A percentile compares a stretch with the other conserved stretches of the same genome.
phyloP scores from a whole-genome alignment of 2,329 filamentous ascomycete genomes.

The Ophiocordyceps camponoti-leonardi region DNA sequence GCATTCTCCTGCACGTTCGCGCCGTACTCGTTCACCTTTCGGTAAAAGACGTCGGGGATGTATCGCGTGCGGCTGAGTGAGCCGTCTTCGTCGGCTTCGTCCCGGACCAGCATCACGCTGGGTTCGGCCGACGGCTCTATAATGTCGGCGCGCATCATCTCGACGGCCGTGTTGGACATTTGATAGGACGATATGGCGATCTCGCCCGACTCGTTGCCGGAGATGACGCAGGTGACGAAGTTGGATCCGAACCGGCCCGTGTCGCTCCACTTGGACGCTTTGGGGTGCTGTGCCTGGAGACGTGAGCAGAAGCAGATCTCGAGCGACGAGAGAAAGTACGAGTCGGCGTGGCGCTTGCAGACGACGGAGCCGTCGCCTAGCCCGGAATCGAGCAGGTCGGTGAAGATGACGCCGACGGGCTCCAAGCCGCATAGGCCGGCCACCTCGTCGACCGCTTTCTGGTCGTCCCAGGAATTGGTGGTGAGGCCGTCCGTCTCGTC shows the following conservation, averaged over 20 bases:
- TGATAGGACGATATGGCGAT: constrained; percentile 88
- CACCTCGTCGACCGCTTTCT: constrained; percentile 63
- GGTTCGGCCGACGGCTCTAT: constrained; percentile 91
- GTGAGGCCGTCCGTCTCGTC: constrained; percentile 82
- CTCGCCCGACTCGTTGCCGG: constrained; percentile 76
- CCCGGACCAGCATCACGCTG: constrained; percentile 81
- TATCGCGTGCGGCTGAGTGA: constrained; percentile 58
- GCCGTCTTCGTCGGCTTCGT: constrained; percentile 71
- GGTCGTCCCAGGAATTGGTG: constrained; percentile 68
- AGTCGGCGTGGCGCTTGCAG: constrained; percentile 91
- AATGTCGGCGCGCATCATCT: constrained; percentile 92
- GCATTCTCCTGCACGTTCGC: constrained; percentile 94
- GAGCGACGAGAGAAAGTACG: constrained; percentile 82
- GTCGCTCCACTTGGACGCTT: constrained; percentile 91
- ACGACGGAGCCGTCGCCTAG: constrained; percentile 70
- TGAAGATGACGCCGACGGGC: constrained; percentile 85
- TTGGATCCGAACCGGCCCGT: constrained; percentile 87
- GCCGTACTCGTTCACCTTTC: constrained; percentile 89
- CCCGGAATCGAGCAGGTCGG: constrained; percentile 72
- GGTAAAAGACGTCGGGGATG: constrained; percentile 94
- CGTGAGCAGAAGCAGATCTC: constrained; percentile 82
- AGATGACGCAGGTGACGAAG: constrained; percentile 91
- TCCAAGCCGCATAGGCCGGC: constrained; percentile 73
- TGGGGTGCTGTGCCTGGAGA: constrained; percentile 74
- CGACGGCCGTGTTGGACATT: constrained; percentile 84